Evolutionary conservation across 805 yeast genomes (phyloP).

Genomic region (Saturnispora sanitii): DNA sequence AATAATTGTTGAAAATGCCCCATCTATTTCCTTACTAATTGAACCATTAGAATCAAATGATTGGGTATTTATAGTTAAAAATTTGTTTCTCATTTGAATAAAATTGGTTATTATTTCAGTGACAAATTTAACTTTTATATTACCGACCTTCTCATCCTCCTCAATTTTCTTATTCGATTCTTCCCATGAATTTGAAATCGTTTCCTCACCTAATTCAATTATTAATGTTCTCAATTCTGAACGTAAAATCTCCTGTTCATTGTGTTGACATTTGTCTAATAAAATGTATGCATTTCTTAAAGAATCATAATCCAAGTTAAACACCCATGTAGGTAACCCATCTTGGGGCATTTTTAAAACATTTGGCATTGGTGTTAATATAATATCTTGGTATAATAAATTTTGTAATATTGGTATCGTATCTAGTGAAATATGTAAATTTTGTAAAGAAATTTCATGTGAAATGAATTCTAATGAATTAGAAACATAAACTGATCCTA

Average conservation of each 20-base stretch:
- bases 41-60: slow-evolving; percentile 42
- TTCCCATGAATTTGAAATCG: slow-evolving; percentile 23
- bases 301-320: slow-evolving; percentile 34
- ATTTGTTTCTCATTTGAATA: slow-evolving; percentile 40
- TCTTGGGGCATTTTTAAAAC: slow-evolving; percentile 43
- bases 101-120: slow-evolving; percentile 58
- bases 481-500: slow-evolving; percentile 46
- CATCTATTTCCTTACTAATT: slow-evolving; percentile 45
- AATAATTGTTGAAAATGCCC: slow-evolving; percentile 52
- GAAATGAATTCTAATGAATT: slow-evolving; percentile 42
- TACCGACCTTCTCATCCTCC: slow-evolving; percentile 8
- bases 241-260: slow-evolving; percentile 40
- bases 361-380: slow-evolving; percentile 45
- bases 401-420: slow-evolving; percentile 46
- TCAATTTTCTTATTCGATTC: slow-evolving; percentile 20
- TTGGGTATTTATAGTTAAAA: slow-evolving; percentile 35
- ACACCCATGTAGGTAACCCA: slow-evolving; percentile 52
- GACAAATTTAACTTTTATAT: slow-evolving; percentile 37
- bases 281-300: slow-evolving; percentile 41
- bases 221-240: slow-evolving; percentile 38
- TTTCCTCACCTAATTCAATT: slow-evolving; percentile 35
- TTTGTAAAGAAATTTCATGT: slow-evolving; percentile 53
- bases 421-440: slow-evolving; percentile 41
- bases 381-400: slow-evolving; percentile 49
- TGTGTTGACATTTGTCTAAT: slow-evolving; percentile 43